Percentiles rank a stretch among this genome's conserved stretches.
phyloP scores from a whole-genome alignment of 1,139 yeast genomes.

The Pichia cactophila region DNA sequence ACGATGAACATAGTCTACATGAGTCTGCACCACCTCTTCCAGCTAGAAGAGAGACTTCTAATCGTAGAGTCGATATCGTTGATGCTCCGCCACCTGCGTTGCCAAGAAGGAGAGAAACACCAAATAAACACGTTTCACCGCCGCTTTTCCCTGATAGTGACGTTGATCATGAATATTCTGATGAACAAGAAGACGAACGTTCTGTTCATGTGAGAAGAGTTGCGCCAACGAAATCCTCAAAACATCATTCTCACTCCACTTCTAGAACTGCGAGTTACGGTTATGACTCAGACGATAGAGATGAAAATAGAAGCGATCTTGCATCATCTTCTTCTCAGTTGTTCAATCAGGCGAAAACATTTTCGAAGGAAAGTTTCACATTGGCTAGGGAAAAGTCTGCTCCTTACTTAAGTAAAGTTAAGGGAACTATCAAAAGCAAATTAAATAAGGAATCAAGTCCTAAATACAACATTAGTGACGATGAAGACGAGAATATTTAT shows the following conservation, averaged over 20 bases:
- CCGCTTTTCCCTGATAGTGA: slow-evolving; percentile 1
- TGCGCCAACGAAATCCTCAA: slow-evolving; percentile 1
- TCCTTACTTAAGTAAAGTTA: slow-evolving; percentile 13
- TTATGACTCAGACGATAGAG: not conserved
- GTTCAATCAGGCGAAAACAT: slow-evolving; percentile 8
- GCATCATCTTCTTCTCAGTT: slow-evolving; percentile 8
- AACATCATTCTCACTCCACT: not conserved
- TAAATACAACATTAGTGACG: not conserved
- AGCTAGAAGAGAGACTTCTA: not conserved
- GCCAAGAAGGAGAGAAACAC: slow-evolving; percentile 4
- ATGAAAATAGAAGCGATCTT: not conserved
- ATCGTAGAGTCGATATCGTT: not conserved
- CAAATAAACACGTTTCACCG: not conserved
- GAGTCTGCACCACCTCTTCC: not conserved
- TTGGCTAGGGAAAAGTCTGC: slow-evolving; percentile 12
- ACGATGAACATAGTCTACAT: not conserved
- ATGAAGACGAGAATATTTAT: slow-evolving; percentile 6
- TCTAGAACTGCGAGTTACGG: not conserved
- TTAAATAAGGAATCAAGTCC: slow-evolving; percentile 1
- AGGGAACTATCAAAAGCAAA: slow-evolving; percentile 8
- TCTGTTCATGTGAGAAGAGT: slow-evolving; percentile 8
- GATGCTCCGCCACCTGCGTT: slow-evolving; percentile 2
- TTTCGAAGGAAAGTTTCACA: slow-evolving; percentile 12
- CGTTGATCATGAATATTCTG: slow-evolving; percentile 1
- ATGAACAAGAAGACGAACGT: slow-evolving; percentile 7